Evolutionary conservation across 176 grass and related monocot species (phyloP), one percentile per base, ranked within the genome.

Genomic region (Triticum monococcum): DNA sequence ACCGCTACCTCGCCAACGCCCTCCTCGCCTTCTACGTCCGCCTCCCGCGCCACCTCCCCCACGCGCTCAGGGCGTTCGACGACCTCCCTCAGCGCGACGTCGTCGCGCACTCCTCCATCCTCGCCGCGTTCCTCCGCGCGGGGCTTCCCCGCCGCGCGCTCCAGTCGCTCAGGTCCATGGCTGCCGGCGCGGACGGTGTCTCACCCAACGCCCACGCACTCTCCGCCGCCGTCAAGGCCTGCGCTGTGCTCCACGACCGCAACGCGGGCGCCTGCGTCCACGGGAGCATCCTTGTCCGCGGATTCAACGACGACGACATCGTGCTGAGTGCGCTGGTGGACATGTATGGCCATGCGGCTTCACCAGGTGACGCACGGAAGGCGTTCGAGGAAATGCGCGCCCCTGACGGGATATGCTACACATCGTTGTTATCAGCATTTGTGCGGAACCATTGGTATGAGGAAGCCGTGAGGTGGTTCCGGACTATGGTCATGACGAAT

Each of bases 41-140:
- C 67, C 81, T 95, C 22, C 87, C 84, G 36, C 80, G 35, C 87
- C 88, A 93, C 81, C 72, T 91, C 45, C 87, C 78, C 0, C 81
- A 79, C 86, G 81, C 88, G 63, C 89, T 91, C 77, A 85, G 64
- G 77, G 86, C 89, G 78, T 98, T 98, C 86, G 93, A 98, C 43
- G 86, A 90, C 88, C 78, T 95, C 77, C 89, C 88, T 30, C 83
- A 30, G 52, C 87, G 88, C 60, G 92, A 95, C 83, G 91, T 98
- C 78, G 79, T 96, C 84, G 92, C 93, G 26, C 94, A 89, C 88
- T 95, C 93, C 68, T 94, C 96, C 84, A 86, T 98, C 50, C 76
- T 96, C 79, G 93, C 96, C 33, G 80, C 88, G 1, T 91, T 94
- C 84, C 64, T 94, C 43, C 83, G 87, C 2, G 84, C 81, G 18